These are phyloP conservation scores for Aphelidium insulamus DNA, from an alignment of 371 early-diverging fungal species.

Conservation along the genomic window DNA sequence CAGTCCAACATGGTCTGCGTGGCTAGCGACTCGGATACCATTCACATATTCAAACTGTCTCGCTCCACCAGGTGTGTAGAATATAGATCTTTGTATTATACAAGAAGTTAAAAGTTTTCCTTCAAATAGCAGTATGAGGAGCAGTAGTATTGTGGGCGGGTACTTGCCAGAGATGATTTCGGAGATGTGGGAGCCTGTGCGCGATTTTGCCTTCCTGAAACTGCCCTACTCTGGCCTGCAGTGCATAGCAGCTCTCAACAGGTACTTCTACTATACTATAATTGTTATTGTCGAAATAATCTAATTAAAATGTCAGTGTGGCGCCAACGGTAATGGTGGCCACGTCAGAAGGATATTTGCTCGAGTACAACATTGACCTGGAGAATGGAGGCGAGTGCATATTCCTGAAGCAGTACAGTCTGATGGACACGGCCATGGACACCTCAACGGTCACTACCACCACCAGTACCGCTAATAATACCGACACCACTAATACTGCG, in stretches of 20 bases:
- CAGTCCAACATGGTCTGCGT: slow-evolving; percentile 58
- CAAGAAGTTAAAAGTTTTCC: no score
- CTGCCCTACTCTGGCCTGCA: slow-evolving; percentile 56
- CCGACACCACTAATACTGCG: no score
- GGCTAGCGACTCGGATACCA: slow-evolving; percentile 79
- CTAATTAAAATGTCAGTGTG: slow-evolving; percentile 1
- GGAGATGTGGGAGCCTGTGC: slow-evolving; percentile 81
- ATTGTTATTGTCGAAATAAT: background rate
- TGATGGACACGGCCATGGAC: background rate
- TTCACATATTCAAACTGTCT: slow-evolving; percentile 75
- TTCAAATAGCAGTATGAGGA: no score
- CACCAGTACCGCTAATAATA: no score
- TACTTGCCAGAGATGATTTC: slow-evolving; percentile 66
- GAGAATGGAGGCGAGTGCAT: slow-evolving; percentile 81
- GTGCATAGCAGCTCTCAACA: slow-evolving; percentile 57
- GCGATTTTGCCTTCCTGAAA: slow-evolving; percentile 81
- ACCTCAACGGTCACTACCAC: no score
- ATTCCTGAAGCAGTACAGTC: slow-evolving; percentile 46
- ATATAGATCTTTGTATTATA: no score
- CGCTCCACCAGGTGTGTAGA: no score
- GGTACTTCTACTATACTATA: slow-evolving; percentile 11
- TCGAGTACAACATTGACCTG: slow-evolving; percentile 67
- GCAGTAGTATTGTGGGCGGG: slow-evolving; percentile 55
- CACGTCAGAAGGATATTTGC: slow-evolving; percentile 74
- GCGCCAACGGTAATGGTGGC: slow-evolving; percentile 68